phyloP scores from a whole-genome alignment of 1,284 basidiomycete genomes.

The Microbotryum violaceum region DNA sequence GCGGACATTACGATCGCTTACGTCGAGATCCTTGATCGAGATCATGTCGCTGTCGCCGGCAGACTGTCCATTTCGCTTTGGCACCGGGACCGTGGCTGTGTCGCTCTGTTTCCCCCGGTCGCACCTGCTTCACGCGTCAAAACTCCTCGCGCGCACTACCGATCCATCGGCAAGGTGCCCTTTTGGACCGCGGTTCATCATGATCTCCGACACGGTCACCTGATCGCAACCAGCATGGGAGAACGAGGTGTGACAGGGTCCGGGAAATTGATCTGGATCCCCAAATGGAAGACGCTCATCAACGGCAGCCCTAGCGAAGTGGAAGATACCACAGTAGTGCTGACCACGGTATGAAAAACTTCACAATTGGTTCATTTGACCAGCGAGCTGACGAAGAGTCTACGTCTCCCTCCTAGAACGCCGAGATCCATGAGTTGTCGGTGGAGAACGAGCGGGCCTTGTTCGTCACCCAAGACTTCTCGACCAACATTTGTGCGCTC shows the following conservation, averaged over 20 bases:
- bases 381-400: too few species aligned
- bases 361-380: too few species aligned
- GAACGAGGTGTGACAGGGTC: background rate
- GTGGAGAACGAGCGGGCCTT: slow-evolving; percentile 7
- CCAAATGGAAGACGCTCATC: background rate
- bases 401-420: background rate
- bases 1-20: background rate
- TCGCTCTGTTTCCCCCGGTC: background rate
- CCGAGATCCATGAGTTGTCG: background rate
- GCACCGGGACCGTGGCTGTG: background rate
- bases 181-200: slow-evolving; percentile 2
- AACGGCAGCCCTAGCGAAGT: background rate
- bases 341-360: background rate
- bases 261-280: slow-evolving; percentile 3
- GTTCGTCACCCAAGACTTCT: background rate
- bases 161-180: too few species aligned
- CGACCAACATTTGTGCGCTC: background rate
- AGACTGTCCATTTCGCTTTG: background rate
- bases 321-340: background rate
- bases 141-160: too few species aligned
- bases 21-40: background rate
- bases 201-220: background rate
- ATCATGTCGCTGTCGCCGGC: background rate
- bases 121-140: too few species aligned
- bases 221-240: background rate